phyloP scores from a whole-genome alignment of 1,139 yeast genomes.

The Yamadazyma triangularis region DNA sequence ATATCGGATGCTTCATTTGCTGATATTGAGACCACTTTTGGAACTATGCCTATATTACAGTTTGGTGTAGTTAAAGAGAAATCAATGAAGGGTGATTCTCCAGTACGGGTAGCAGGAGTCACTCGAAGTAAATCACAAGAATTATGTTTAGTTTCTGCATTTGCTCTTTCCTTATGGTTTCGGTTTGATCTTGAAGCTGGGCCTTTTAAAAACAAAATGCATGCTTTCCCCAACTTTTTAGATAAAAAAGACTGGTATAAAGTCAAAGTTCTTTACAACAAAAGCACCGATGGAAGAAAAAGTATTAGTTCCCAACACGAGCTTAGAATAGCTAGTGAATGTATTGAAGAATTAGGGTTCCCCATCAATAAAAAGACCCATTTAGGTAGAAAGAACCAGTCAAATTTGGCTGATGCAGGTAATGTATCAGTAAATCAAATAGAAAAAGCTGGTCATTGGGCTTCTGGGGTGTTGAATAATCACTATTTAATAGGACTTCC shows the following conservation, averaged over 20 bases:
- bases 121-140: constrained; percentile 2
- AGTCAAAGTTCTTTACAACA: constrained; percentile 2
- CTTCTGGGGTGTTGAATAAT: constrained; percentile 1
- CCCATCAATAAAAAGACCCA: constrained; percentile 1
- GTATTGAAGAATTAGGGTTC: not conserved
- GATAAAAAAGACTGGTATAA: constrained; percentile 1
- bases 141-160: constrained; percentile 5
- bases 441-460: constrained; percentile 5
- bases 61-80: not conserved
- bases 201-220: not conserved
- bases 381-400: constrained; percentile 1
- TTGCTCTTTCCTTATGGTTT: constrained; percentile 5
- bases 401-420: constrained; percentile 3
- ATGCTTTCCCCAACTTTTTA: constrained; percentile 1
- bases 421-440: constrained; percentile 4
- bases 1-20: no score
- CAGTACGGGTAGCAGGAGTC: not conserved
- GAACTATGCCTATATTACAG: not conserved
- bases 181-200: constrained; percentile 6
- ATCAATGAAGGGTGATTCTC: not conserved
- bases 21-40: not conserved
- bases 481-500: constrained; percentile 3
- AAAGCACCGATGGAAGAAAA: not conserved
- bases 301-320: not conserved
- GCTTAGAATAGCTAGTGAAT: not conserved